Percentiles rank a stretch among this genome's conserved stretches.
Evolutionary conservation across 768 basidiomycete species (phyloP).

Genomic region (Tylopilus sp.): DNA sequence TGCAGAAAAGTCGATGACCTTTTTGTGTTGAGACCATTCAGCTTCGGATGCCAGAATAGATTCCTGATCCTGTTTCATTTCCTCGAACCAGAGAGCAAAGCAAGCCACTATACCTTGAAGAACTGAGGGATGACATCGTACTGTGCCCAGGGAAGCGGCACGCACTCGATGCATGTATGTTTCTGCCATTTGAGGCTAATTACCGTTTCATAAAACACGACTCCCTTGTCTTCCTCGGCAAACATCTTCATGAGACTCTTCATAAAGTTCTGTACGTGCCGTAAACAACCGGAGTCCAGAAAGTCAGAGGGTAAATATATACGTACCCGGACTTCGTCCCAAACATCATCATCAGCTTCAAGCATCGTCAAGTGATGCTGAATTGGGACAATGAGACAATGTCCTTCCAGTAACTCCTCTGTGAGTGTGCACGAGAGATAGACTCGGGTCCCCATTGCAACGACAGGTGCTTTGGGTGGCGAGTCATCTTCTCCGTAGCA

Average conservation of each 20-base stretch:
- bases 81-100: background rate
- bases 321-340: conserved; percentile 92
- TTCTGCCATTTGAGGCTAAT: conserved; percentile 81
- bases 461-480: conserved; percentile 79
- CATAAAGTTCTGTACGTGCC: conserved; percentile 56
- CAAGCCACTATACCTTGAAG: conserved; percentile 62
- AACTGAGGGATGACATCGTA: conserved; percentile 89
- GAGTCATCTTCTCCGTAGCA: conserved; percentile 94
- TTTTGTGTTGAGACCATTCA: conserved; percentile 99
- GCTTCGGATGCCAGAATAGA: conserved; percentile 89
- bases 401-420: conserved; percentile 88
- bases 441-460: conserved; percentile 86
- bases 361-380: conserved; percentile 90
- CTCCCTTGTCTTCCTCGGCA: conserved; percentile 88
- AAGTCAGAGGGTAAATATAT: background rate
- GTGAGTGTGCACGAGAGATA: conserved; percentile 88
- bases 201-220: conserved; percentile 94
- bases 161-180: conserved; percentile 91
- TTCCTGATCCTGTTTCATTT: conserved; percentile 51
- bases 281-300: background rate
- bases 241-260: conserved; percentile 97
- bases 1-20: conserved; percentile 89
- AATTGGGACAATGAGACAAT: conserved; percentile 93
- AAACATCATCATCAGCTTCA: conserved; percentile 95
- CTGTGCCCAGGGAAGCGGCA: conserved; percentile 86